Base-by-base conservation (phyloP, 1,284 basidiomycete genomes). In the Leccinum subspadiceum region DNA sequence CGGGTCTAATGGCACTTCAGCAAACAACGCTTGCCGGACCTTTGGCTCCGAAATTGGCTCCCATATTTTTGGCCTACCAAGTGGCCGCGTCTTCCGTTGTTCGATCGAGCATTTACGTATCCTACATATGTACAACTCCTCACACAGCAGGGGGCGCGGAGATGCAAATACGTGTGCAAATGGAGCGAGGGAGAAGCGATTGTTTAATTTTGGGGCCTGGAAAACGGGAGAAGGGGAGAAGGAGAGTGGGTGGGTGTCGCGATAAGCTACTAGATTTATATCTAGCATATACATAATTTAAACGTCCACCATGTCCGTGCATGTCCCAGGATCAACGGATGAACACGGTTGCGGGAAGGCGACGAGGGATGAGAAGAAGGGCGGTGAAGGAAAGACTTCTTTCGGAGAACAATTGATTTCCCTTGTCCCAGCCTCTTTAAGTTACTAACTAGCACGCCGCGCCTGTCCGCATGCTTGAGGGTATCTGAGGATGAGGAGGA, bases 21-120 rank as follows among this genome's bases (percentile, higher is more conserved):
- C 52, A 2, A 78, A 77, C 22, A 92, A 71, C 7, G 79, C 73
- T 49, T 78, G 68, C 62, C 86, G 85, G 20, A 86, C 83, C 63
- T 81, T 90, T 91, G 54, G 22, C 13, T 26, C 37, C 4, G 64
- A 24, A 17, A 39, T 69, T 51, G 41, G 39, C 24, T 9, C 17
- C 20, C 22, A 22, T 53, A 35, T 13, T 35, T 35, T 35, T 35
- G 33, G 33, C 33, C 12, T 35, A 35, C 35, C 13, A 35, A 35
- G 35, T 35, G 35, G 13, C 35, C 35, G 35, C 13, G 13, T 35
- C 33, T 35, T 35, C 33, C 33, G 35, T 35, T 35, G 35, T 35
- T 35, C 13, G 35, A 35, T 35, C 35, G 35, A 35, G 13, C 35
- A 13, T 13, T 35, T 35, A 13, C 35, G 13, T 35, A 35, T 35